phyloP scores from a whole-genome alignment of 2,329 filamentous ascomycete genomes.

The Cordyceps cateniannulata region DNA sequence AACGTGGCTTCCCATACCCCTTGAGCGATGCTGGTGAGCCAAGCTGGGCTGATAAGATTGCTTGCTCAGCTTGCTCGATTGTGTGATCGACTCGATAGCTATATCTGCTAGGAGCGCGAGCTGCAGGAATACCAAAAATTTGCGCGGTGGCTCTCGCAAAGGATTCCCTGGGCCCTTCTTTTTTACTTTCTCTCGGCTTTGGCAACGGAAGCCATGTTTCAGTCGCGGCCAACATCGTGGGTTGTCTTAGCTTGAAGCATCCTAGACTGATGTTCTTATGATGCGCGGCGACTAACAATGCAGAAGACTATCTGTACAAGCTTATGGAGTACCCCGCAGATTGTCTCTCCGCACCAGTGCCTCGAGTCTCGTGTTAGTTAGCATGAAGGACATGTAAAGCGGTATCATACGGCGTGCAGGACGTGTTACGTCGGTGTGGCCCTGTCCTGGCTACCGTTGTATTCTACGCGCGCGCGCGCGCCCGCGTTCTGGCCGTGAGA shows the following conservation, averaged over 20 bases:
- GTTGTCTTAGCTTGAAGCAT: too few relatives aligned
- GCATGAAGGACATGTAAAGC: background rate
- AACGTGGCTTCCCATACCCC: background rate
- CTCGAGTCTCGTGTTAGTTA: background rate
- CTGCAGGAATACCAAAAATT: too few relatives aligned
- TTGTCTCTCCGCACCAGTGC: background rate
- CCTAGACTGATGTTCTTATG: background rate
- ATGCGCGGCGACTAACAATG: background rate
- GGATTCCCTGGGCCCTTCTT: slow-evolving; percentile 1
- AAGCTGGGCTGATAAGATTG: background rate
- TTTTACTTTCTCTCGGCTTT: background rate
- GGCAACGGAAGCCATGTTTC: background rate
- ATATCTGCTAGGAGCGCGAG: background rate
- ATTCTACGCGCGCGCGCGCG: background rate
- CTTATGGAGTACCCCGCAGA: background rate
- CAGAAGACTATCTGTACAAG: background rate
- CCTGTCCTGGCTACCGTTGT: background rate
- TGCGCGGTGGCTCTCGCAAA: background rate
- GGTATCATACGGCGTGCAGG: background rate
- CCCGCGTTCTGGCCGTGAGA: background rate
- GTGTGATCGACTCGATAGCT: background rate
- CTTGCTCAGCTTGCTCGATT: background rate
- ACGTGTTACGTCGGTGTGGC: background rate
- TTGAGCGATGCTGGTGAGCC: background rate
- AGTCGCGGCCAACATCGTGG: background rate